phyloP scores from a whole-genome alignment of 352 stramenopile species.

The Globisporangium lucens region DNA sequence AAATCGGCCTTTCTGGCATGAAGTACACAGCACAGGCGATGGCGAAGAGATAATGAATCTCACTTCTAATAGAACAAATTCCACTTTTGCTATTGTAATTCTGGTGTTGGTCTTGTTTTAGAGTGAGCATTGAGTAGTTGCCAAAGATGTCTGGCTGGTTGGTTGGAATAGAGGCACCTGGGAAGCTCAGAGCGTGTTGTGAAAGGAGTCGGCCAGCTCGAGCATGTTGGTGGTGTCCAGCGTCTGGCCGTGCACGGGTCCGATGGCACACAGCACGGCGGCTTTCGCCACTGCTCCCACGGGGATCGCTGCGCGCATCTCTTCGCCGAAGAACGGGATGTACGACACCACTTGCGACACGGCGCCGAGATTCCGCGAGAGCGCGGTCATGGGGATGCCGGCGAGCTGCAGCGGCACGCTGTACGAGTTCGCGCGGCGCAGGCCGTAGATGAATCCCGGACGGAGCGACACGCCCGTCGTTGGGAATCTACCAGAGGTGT shows the following conservation, averaged over 20 bases:
- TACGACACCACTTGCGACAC: constrained; percentile 53
- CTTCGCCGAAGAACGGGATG: constrained; percentile 65
- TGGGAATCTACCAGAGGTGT: constrained; percentile 43
- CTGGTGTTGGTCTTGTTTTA: not conserved
- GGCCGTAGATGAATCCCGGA: constrained; percentile 90
- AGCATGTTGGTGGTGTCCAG: constrained; percentile 78
- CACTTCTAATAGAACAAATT: not conserved
- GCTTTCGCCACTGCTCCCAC: constrained; percentile 73
- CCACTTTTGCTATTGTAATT: not conserved
- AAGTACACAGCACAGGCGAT: constrained; percentile 66
- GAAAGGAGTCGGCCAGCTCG: constrained; percentile 71
- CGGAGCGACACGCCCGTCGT: constrained; percentile 75
- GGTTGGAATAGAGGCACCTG: not conserved
- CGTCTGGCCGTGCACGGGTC: constrained; percentile 44
- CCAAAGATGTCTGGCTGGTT: not conserved
- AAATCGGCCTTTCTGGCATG: constrained; percentile 65
- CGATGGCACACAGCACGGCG: constrained; percentile 81
- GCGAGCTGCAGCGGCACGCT: constrained; percentile 74
- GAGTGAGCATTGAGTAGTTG: not conserved
- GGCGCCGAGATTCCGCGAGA: constrained; percentile 53
- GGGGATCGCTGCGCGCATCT: constrained; percentile 63
- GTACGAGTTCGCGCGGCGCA: constrained; percentile 58
- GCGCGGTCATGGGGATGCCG: constrained; percentile 63
- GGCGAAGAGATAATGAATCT: constrained; percentile 22
- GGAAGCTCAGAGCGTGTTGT: constrained; percentile 49